These are phyloP conservation scores for Phytophthora palmivora DNA, from an alignment of 352 stramenopile species.

Conservation along the genomic window DNA sequence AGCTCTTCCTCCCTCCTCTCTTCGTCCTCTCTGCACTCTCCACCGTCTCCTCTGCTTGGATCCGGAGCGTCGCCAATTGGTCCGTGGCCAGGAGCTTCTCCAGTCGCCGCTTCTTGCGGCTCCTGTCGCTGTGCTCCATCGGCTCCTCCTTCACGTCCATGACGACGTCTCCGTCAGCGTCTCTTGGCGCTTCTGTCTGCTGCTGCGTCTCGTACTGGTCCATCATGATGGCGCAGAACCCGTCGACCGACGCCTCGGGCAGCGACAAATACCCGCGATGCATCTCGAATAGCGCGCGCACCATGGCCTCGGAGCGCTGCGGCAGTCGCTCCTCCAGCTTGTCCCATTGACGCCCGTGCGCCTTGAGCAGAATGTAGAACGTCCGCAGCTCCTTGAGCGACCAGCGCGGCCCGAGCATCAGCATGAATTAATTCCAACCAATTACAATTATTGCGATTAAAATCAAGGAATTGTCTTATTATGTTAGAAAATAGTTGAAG, in stretches of 20 bases:
- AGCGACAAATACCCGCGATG: slow-evolving; percentile 76
- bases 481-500: not conserved
- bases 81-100: slow-evolving; percentile 47
- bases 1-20: slow-evolving; percentile 22
- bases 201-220: slow-evolving; percentile 65
- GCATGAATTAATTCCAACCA: no score
- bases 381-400: slow-evolving; percentile 68
- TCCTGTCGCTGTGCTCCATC: not conserved
- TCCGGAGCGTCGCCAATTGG: slow-evolving; percentile 42
- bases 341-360: slow-evolving; percentile 57
- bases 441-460: no score
- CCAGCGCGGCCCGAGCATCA: slow-evolving; percentile 58
- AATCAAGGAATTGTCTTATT: no score
- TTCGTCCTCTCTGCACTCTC: not conserved
- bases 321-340: slow-evolving; percentile 58
- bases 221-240: slow-evolving; percentile 74
- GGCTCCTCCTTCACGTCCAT: slow-evolving; percentile 22
- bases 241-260: slow-evolving; percentile 69
- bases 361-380: slow-evolving; percentile 73
- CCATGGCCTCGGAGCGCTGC: slow-evolving; percentile 59
- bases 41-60: slow-evolving; percentile 19
- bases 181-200: not conserved
- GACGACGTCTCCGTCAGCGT: slow-evolving; percentile 11
- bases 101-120: slow-evolving; percentile 58
- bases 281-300: slow-evolving; percentile 70